Evolutionary conservation across 352 stramenopile genomes (phyloP).

Genomic region (Pythium periplocum): DNA sequence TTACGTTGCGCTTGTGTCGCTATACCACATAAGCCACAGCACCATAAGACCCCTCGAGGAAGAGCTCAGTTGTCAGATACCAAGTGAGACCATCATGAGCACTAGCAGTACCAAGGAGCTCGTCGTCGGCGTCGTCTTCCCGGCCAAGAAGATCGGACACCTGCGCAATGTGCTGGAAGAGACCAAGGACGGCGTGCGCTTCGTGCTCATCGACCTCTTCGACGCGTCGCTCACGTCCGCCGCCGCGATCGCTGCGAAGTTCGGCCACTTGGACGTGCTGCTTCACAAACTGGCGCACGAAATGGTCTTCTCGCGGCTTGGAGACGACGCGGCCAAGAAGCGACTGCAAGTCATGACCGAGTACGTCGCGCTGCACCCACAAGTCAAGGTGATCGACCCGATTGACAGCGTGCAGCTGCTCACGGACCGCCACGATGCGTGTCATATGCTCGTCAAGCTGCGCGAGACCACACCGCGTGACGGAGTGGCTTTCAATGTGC

Average conservation of each 20-base stretch:
- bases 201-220: slow-evolving; percentile 73
- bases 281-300: slow-evolving; percentile 83
- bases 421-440: slow-evolving; percentile 59
- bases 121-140: slow-evolving; percentile 74
- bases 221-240: slow-evolving; percentile 21
- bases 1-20: too few species aligned
- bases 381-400: slow-evolving; percentile 58
- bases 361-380: slow-evolving; percentile 33
- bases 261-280: slow-evolving; percentile 52
- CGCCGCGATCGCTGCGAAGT: slow-evolving; percentile 30
- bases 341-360: slow-evolving; percentile 53
- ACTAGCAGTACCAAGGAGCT: slow-evolving; percentile 11
- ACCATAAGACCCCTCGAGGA: too few species aligned
- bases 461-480: slow-evolving; percentile 3
- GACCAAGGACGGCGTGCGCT: slow-evolving; percentile 41
- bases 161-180: slow-evolving; percentile 57
- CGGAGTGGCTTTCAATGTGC: slow-evolving; percentile 36
- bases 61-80: too few species aligned
- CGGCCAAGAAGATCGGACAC: slow-evolving; percentile 76
- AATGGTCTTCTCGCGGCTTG: slow-evolving; percentile 68
- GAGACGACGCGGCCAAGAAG: slow-evolving; percentile 31
- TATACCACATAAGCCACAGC: too few species aligned
- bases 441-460: slow-evolving; percentile 38
- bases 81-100: too few species aligned
- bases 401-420: slow-evolving; percentile 64